Percentiles rank a stretch among this genome's conserved stretches.
phyloP scores from a whole-genome alignment of 2,329 filamentous ascomycete genomes.

The Colletotrichum sp. region DNA sequence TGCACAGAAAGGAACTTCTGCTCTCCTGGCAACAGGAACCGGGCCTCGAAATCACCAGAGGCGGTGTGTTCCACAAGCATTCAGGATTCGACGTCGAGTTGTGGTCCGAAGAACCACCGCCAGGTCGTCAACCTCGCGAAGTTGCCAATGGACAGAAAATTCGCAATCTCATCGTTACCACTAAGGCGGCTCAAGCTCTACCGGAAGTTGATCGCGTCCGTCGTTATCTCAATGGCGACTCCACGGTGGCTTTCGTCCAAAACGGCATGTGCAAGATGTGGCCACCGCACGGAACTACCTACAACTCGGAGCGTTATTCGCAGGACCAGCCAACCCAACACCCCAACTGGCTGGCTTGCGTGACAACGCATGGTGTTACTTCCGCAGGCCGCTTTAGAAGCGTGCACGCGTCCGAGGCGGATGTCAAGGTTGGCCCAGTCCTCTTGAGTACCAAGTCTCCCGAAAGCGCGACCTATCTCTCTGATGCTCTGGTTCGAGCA shows the following conservation, averaged over 20 bases:
- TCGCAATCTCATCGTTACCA: conserved; percentile 76
- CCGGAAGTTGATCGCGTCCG: conserved; percentile 63
- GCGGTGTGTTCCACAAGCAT: conserved; percentile 32
- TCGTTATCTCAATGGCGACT: conserved; percentile 64
- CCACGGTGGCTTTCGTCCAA: conserved; percentile 84
- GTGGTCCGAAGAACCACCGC: conserved; percentile 54
- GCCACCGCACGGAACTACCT: conserved; percentile 54
- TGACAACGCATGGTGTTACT: conserved; percentile 62
- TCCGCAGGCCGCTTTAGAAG: conserved; percentile 56
- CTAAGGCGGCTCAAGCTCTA: conserved; percentile 75
- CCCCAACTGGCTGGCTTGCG: conserved; percentile 76
- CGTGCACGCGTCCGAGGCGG: conserved; percentile 55
- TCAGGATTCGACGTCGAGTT: conserved; percentile 56
- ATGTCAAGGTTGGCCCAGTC: conserved; percentile 53
- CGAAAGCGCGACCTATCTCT: conserved; percentile 38
- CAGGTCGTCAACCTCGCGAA: conserved; percentile 40
- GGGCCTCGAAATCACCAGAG: conserved; percentile 50
- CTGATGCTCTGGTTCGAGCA: conserved; percentile 44
- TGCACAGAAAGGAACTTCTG: conserved; percentile 64
- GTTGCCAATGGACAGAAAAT: conserved; percentile 53
- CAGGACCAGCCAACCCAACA: conserved; percentile 23
- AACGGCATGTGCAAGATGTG: conserved; percentile 81
- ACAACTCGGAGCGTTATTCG: conserved; percentile 45
- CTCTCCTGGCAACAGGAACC: conserved; percentile 49
- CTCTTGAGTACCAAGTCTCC: conserved; percentile 28